These are phyloP conservation scores for Hortiboletus campestris DNA, from an alignment of 768 basidiomycete species.

Conservation along the genomic window DNA sequence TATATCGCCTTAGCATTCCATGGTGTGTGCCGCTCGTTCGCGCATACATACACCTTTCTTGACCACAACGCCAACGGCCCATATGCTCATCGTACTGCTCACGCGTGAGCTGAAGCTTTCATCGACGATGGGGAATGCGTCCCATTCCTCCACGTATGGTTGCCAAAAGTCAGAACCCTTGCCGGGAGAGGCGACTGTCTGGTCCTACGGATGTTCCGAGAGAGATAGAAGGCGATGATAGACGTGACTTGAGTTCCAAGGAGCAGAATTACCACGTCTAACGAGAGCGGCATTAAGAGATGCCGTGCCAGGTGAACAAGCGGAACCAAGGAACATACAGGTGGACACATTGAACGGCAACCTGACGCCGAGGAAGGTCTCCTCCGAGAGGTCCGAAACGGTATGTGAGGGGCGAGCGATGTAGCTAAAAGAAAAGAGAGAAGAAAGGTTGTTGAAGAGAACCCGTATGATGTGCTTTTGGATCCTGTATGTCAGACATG, in stretches of 20 bases:
- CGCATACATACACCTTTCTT: slow-evolving; percentile 22
- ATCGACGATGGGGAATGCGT: slow-evolving; percentile 48
- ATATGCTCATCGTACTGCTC: slow-evolving; percentile 11
- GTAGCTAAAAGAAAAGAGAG: slow-evolving; percentile 26
- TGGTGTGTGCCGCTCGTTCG: too few relatives aligned
- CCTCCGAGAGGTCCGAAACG: slow-evolving; percentile 33
- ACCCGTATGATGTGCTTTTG: slow-evolving; percentile 63
- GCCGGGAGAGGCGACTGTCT: slow-evolving; percentile 80
- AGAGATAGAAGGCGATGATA: slow-evolving; percentile 81
- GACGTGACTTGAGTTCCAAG: slow-evolving; percentile 70
- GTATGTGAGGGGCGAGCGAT: slow-evolving; percentile 27
- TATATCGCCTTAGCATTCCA: not conserved
- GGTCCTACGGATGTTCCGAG: slow-evolving; percentile 76
- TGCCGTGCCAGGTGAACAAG: not conserved
- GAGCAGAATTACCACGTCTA: slow-evolving; percentile 75
- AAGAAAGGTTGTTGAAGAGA: slow-evolving; percentile 25
- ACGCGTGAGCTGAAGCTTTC: slow-evolving; percentile 25
- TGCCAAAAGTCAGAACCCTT: slow-evolving; percentile 85
- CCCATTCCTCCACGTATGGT: slow-evolving; percentile 81
- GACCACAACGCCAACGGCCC: slow-evolving; percentile 15
- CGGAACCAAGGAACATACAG: slow-evolving; percentile 41
- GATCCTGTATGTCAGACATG: slow-evolving; percentile 62
- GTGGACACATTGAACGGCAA: slow-evolving; percentile 70
- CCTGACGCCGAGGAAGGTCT: slow-evolving; percentile 61
- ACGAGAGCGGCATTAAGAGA: not conserved